These are phyloP conservation scores for button mushroom (Agaricus bisporus) DNA, from an alignment of 768 basidiomycete species.

Conservation along the genomic window DNA sequence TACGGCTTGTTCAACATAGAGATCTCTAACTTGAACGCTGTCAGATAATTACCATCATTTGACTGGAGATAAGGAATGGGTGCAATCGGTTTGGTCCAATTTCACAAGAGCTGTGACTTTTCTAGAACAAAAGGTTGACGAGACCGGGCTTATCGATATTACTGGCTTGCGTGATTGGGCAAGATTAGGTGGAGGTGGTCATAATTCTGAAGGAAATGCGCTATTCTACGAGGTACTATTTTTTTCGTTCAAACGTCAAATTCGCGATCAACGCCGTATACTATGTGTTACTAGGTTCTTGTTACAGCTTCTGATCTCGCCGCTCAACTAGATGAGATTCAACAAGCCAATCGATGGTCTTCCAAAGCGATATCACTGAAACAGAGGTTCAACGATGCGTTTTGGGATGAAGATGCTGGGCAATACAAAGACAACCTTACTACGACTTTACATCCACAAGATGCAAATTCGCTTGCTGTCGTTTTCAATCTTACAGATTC, in stretches of 20 bases:
- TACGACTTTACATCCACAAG: constrained; percentile 48
- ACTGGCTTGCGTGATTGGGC: constrained; percentile 57
- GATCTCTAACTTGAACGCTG: not conserved
- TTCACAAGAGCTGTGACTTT: constrained; percentile 52
- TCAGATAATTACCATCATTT: constrained; percentile 52
- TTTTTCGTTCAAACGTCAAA: no score
- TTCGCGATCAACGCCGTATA: not conserved
- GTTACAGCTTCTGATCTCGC: constrained; percentile 42
- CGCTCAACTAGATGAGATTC: constrained; percentile 25
- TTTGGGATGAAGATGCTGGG: constrained; percentile 43
- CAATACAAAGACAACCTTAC: constrained; percentile 52
- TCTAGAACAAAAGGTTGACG: constrained; percentile 45
- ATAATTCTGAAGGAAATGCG: constrained; percentile 52
- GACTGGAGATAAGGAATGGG: constrained; percentile 46
- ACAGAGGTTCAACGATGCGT: constrained; percentile 39
- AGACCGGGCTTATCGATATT: constrained; percentile 45
- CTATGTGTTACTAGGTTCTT: constrained; percentile 32
- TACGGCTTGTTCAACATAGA: not conserved
- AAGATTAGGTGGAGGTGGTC: constrained; percentile 46
- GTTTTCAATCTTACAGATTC: constrained; percentile 44
- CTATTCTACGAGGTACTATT: constrained; percentile 38
- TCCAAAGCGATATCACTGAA: constrained; percentile 45
- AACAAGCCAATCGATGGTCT: constrained; percentile 31
- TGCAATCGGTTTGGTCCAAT: constrained; percentile 45
- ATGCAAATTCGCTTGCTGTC: constrained; percentile 52